phyloP scores from a whole-genome alignment of 345 rosid species.

The Physaria fendleri region DNA sequence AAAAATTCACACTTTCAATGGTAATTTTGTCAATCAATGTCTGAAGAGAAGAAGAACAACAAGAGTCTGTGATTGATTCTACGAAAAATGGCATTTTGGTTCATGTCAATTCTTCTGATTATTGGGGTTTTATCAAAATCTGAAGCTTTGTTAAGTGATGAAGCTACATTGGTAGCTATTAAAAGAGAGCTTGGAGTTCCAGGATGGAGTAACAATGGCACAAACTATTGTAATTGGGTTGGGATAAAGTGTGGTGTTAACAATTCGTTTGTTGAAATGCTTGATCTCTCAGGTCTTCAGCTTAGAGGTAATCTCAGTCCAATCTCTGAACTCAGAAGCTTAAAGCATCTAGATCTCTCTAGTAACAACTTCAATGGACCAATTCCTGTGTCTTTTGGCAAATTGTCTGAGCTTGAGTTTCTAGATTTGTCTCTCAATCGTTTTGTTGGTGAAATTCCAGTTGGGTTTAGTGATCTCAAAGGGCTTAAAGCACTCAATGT shows the following conservation, averaged over 20 bases:
- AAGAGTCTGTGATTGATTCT: constrained; percentile 10
- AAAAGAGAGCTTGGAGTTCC: constrained; percentile 63
- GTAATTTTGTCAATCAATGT: constrained; percentile 4
- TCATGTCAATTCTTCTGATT: constrained; percentile 38
- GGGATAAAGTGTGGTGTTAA: constrained; percentile 61
- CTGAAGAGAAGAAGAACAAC: constrained; percentile 9
- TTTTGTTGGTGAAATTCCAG: constrained; percentile 61
- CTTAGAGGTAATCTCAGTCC: constrained; percentile 71
- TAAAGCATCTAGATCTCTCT: constrained; percentile 61
- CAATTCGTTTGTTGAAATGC: constrained; percentile 60
- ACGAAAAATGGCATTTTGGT: constrained; percentile 40
- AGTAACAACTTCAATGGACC: constrained; percentile 62
- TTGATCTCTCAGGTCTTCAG: constrained; percentile 68
- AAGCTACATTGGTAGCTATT: constrained; percentile 59
- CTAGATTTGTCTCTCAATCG: constrained; percentile 75
- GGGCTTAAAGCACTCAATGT: constrained; percentile 53
- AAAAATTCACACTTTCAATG: not conserved
- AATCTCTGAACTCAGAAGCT: constrained; percentile 60
- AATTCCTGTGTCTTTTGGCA: constrained; percentile 59
- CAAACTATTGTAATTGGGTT: constrained; percentile 70
- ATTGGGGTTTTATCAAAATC: constrained; percentile 50
- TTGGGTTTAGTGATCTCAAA: constrained; percentile 49
- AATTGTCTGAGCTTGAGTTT: constrained; percentile 59
- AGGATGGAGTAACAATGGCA: constrained; percentile 70
- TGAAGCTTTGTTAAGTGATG: constrained; percentile 44